A percentile compares a stretch with the other conserved stretches of the same genome.
These are phyloP conservation scores for Hypoxylon lienhwacheense DNA, from an alignment of 495 filamentous ascomycete species.

Conservation along the genomic window DNA sequence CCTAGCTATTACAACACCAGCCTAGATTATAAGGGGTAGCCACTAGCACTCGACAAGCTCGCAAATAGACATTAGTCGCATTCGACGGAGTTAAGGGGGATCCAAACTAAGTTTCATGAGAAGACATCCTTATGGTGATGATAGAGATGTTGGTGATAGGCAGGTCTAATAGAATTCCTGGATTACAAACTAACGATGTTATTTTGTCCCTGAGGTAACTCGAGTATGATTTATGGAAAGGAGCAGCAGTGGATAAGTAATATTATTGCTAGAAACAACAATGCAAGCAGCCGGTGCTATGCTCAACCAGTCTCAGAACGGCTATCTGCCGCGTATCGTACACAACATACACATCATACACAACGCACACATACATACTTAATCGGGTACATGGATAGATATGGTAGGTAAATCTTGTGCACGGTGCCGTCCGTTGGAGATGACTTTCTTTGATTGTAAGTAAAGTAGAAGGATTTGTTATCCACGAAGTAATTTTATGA, in stretches of 20 bases:
- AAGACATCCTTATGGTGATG: too few relatives aligned
- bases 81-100: slow-evolving; percentile 26
- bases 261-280: slow-evolving; percentile 8
- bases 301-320: slow-evolving; percentile 19
- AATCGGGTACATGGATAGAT: too few relatives aligned
- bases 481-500: too few relatives aligned
- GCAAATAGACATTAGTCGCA: slow-evolving; percentile 8
- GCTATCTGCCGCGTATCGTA: slow-evolving; percentile 15
- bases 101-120: slow-evolving; percentile 11
- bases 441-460: slow-evolving; percentile 8
- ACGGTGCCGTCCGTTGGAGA: background rate
- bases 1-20: slow-evolving; percentile 15
- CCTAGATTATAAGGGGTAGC: slow-evolving; percentile 3
- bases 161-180: too few relatives aligned
- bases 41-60: too few relatives aligned
- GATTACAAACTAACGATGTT: slow-evolving; percentile 1
- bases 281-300: slow-evolving; percentile 25
- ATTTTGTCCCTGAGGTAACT: slow-evolving; percentile 4
- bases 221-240: background rate
- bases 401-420: slow-evolving; percentile 5
- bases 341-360: background rate
- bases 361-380: too few relatives aligned
- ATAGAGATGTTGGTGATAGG: too few relatives aligned
- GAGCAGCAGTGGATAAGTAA: background rate
- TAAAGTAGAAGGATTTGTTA: too few relatives aligned